These are phyloP conservation scores for Aphanomyces invadans DNA, from an alignment of 352 stramenopile species.

Conservation along the genomic window DNA sequence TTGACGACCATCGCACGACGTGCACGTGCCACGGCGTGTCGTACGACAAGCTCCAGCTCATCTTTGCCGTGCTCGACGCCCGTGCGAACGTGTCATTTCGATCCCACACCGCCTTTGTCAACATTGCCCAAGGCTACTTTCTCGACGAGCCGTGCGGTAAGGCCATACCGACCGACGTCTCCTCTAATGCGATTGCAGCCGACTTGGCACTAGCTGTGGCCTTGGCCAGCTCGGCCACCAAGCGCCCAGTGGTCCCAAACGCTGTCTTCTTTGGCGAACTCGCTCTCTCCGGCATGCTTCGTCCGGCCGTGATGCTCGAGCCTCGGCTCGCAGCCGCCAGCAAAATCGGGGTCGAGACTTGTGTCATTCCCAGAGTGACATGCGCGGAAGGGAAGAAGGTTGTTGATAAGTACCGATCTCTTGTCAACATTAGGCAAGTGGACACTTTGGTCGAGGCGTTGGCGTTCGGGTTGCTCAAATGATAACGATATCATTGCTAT, in stretches of 20 bases:
- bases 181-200: conserved; percentile 26
- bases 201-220: conserved; percentile 70
- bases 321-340: conserved; percentile 62
- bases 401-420: conserved; percentile 34
- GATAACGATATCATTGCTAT: neutral
- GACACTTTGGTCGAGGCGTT: conserved; percentile 21
- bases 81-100: conserved; percentile 64
- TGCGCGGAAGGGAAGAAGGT: conserved; percentile 40
- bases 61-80: conserved; percentile 95
- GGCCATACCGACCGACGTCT: too few relatives aligned
- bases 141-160: conserved; percentile 65
- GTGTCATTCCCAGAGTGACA: conserved; percentile 57
- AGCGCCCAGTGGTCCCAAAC: conserved; percentile 43
- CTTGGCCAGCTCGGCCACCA: conserved; percentile 57
- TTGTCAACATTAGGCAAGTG: conserved; percentile 19
- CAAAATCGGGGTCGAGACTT: conserved; percentile 71
- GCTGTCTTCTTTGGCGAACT: conserved; percentile 73
- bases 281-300: conserved; percentile 66
- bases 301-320: conserved; percentile 77
- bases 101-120: conserved; percentile 79
- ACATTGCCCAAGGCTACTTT: conserved; percentile 74
- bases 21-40: conserved; percentile 71
- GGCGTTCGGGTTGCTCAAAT: neutral
- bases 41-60: conserved; percentile 86
- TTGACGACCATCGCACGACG: conserved; percentile 25